Evolutionary conservation across 2,329 filamentous ascomycete genomes (phyloP).

Genomic region (Xylariaceae sp.): DNA sequence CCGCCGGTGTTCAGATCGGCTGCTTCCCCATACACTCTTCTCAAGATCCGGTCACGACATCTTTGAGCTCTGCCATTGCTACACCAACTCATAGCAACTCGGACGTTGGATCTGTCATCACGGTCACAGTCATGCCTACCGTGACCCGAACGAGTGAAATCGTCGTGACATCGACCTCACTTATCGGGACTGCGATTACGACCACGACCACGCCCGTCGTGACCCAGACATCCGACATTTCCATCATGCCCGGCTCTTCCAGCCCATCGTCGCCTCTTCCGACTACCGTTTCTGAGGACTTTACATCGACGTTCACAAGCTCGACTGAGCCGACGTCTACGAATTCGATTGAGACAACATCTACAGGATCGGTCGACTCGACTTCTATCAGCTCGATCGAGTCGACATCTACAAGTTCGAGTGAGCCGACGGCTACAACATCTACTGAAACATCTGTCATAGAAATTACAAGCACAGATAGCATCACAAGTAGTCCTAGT

Average conservation of each 20-base stretch:
- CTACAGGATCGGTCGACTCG: too few species aligned
- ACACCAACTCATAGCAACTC: conserved; percentile 8
- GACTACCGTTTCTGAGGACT: conserved; percentile 2
- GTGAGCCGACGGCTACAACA: not conserved
- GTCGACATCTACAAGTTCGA: conserved; percentile 4
- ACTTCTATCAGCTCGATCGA: not conserved
- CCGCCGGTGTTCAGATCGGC: conserved; percentile 43
- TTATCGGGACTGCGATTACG: conserved; percentile 14
- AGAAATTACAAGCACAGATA: not conserved
- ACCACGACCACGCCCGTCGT: conserved; percentile 25
- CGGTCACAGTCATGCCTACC: conserved; percentile 17
- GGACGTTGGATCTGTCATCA: conserved; percentile 13
- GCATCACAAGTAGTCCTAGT: not conserved
- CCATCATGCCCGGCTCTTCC: not conserved
- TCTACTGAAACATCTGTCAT: conserved; percentile 7
- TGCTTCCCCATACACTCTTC: conserved; percentile 37
- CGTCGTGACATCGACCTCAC: not conserved
- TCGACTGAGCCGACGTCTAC: conserved; percentile 1
- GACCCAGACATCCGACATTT: conserved; percentile 21
- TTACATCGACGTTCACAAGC: conserved; percentile 3
- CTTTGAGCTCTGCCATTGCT: conserved; percentile 10
- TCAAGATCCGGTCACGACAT: conserved; percentile 11
- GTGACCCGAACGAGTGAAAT: not conserved
- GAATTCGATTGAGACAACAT: conserved; percentile 6
- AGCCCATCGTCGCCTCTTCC: not conserved